These are phyloP conservation scores for Melampsora larici-populina DNA, from an alignment of 1,284 basidiomycete genomes.

Conservation along the genomic window DNA sequence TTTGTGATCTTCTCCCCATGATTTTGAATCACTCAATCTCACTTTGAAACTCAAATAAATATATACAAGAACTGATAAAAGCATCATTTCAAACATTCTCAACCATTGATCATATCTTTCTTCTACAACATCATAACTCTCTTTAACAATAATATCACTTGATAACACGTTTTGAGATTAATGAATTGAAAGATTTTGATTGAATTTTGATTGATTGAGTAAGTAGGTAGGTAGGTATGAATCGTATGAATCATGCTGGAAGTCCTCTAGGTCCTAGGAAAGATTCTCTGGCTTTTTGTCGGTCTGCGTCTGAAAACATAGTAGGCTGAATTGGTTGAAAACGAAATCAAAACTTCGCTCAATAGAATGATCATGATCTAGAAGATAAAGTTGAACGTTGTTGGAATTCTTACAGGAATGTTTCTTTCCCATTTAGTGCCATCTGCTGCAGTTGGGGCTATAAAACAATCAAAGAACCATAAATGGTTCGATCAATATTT, in stretches of 20 bases:
- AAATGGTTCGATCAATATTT: neutral
- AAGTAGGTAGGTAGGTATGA: no score
- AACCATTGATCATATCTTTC: no score
- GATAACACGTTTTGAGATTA: no score
- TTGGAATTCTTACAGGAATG: constrained; percentile 10
- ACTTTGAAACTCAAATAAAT: no score
- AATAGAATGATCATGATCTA: neutral
- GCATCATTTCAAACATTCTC: no score
- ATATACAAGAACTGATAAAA: no score
- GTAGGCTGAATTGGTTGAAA: constrained; percentile 23
- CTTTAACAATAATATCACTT: no score
- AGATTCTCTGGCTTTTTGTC: constrained; percentile 33
- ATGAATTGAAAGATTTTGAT: no score
- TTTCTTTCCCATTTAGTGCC: constrained; percentile 43
- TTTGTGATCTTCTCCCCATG: no score
- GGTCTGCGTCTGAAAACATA: constrained; percentile 35
- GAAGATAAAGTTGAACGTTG: neutral
- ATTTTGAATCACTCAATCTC: no score
- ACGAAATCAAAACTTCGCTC: neutral
- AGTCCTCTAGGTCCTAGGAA: constrained; percentile 39
- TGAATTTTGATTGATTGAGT: no score
- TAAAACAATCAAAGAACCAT: neutral
- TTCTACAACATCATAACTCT: no score
- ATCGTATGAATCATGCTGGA: neutral
- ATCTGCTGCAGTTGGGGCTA: constrained; percentile 37